Evolutionary conservation across 768 basidiomycete species (phyloP).

Genomic region (Suillus subalutaceus): DNA sequence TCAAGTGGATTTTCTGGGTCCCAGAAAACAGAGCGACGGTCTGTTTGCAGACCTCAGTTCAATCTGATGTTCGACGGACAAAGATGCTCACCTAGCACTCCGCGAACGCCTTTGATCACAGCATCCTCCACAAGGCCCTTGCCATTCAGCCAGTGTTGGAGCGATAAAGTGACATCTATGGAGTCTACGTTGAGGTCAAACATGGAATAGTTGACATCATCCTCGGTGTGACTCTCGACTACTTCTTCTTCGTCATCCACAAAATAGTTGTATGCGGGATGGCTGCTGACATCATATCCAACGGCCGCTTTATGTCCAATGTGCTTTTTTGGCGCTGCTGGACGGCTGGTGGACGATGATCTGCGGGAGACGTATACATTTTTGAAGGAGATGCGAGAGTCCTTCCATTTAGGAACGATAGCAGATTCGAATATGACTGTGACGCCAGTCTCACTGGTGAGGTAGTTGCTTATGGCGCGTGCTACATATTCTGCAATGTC

Average conservation of each 20-base stretch:
- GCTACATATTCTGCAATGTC: slow-evolving; percentile 73
- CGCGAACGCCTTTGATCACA: slow-evolving; percentile 91
- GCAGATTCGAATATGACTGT: slow-evolving; percentile 97
- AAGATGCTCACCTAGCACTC: slow-evolving; percentile 72
- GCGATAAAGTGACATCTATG: slow-evolving; percentile 91
- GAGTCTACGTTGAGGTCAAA: slow-evolving; percentile 94
- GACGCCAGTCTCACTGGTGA: slow-evolving; percentile 92
- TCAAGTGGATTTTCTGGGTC: slow-evolving; percentile 81
- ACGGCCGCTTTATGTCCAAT: slow-evolving; percentile 58
- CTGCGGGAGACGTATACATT: slow-evolving; percentile 94
- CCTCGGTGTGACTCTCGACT: slow-evolving; percentile 38
- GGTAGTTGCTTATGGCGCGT: slow-evolving; percentile 84
- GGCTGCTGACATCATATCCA: slow-evolving; percentile 78
- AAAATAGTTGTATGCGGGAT: slow-evolving; percentile 66
- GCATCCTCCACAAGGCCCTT: slow-evolving; percentile 92
- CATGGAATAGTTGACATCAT: slow-evolving; percentile 80
- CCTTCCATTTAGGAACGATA: slow-evolving; percentile 97
- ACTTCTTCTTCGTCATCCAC: slow-evolving; percentile 62
- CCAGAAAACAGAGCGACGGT: slow-evolving; percentile 85
- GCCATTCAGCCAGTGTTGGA: slow-evolving; percentile 93
- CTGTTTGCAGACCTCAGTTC: slow-evolving; percentile 40
- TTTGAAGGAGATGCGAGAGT: slow-evolving; percentile 93
- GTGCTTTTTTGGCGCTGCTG: slow-evolving; percentile 22
- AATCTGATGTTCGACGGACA: background rate
- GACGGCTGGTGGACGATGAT: slow-evolving; percentile 39